Percentiles rank a stretch among this genome's conserved stretches.
Conservation (phyloP, 1,284 basidiomycete genomes). For the Wallemia hederae region DNA sequence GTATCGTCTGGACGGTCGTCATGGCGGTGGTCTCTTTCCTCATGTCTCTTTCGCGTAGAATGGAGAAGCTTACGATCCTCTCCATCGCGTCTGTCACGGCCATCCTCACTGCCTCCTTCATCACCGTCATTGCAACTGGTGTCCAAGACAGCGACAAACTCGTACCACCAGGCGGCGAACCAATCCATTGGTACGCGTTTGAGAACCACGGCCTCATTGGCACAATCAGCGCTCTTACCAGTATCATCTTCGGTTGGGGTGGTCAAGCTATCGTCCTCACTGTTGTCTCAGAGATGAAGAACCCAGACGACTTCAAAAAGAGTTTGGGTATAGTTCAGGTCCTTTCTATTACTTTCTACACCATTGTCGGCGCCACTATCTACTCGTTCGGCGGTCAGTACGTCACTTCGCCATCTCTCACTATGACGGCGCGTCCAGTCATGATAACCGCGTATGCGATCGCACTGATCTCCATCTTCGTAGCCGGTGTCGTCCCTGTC, state of each 20-base stretch:
- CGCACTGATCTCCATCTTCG: constrained; percentile 14
- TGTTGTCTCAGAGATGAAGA: constrained; percentile 14
- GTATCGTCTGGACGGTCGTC: constrained; percentile 13
- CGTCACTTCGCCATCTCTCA: constrained; percentile 13
- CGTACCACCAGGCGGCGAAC: not conserved
- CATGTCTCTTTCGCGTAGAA: constrained; percentile 10
- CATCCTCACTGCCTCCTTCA: constrained; percentile 12
- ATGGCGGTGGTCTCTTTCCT: constrained; percentile 10
- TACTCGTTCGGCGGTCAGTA: constrained; percentile 14
- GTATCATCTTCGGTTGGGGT: constrained; percentile 14
- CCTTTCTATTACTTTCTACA: constrained; percentile 10
- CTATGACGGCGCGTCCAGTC: constrained; percentile 12
- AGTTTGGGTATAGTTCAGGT: constrained; percentile 13
- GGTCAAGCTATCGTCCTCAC: constrained; percentile 14
- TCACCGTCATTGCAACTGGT: constrained; percentile 1
- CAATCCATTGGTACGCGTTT: not conserved
- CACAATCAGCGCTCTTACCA: constrained; percentile 13
- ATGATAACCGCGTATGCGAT: constrained; percentile 12
- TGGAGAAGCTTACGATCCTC: constrained; percentile 11
- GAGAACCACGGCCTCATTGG: constrained; percentile 10
- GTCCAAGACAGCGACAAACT: not conserved
- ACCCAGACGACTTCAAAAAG: constrained; percentile 15
- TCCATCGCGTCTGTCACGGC: constrained; percentile 12
- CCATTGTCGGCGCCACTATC: constrained; percentile 11
- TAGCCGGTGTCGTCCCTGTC: constrained; percentile 14